Evolutionary conservation across 2,329 filamentous ascomycete species (phyloP).

Genomic region (Metarhizium guizhouense): DNA sequence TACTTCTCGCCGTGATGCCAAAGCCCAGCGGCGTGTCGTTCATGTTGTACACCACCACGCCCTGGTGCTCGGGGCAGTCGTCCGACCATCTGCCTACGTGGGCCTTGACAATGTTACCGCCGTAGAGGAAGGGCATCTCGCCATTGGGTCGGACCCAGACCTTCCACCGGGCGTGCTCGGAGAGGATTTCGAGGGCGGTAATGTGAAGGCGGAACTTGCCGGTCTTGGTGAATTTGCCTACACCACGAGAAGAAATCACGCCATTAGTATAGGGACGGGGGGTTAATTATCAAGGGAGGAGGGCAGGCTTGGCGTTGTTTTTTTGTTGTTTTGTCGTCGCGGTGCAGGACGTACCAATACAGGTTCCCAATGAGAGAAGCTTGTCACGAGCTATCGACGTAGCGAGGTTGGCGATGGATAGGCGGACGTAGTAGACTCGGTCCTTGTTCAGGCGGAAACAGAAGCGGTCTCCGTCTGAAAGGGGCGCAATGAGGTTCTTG

Average conservation of each 20-base stretch:
- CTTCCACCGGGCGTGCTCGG: conserved; percentile 89
- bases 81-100: conserved; percentile 75
- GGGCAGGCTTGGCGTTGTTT: no score
- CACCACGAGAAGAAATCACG: neutral
- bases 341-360: conserved; percentile 46
- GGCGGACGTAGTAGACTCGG: conserved; percentile 85
- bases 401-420: conserved; percentile 84
- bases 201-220: conserved; percentile 94
- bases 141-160: conserved; percentile 95
- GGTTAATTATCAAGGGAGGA: no score
- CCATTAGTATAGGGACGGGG: no score
- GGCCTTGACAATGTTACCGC: conserved; percentile 70
- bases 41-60: conserved; percentile 85
- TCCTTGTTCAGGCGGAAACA: conserved; percentile 78
- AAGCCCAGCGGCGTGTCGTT: conserved; percentile 91
- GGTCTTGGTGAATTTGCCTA: conserved; percentile 91
- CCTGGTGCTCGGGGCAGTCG: conserved; percentile 88
- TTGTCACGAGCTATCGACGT: conserved; percentile 75
- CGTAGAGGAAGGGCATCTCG: conserved; percentile 96
- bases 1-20: conserved; percentile 81
- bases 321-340: neutral
- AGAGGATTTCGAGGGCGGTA: conserved; percentile 78
- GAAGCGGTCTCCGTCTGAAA: conserved; percentile 65
- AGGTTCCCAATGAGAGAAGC: conserved; percentile 81
- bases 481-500: conserved; percentile 71